A percentile compares a stretch with the other conserved stretches of the same genome.
These are phyloP conservation scores for Ophiostoma pallidulum DNA, from an alignment of 2,329 filamentous ascomycete genomes.

Conservation along the genomic window DNA sequence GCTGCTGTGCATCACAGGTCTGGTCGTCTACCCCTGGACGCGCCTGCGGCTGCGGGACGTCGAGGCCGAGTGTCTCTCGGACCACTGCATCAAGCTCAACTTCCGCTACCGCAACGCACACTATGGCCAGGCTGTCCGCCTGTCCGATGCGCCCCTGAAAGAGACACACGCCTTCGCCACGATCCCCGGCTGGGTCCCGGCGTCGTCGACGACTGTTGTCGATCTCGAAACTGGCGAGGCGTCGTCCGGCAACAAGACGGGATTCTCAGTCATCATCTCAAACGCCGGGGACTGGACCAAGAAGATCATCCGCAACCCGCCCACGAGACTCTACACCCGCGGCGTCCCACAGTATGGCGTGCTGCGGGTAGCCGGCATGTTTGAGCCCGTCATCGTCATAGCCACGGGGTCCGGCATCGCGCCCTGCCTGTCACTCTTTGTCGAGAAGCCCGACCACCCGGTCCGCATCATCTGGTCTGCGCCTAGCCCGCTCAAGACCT, in stretches of 20 bases:
- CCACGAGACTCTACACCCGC: constrained; percentile 48
- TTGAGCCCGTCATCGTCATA: constrained; percentile 47
- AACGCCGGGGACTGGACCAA: constrained; percentile 58
- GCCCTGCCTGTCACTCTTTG: constrained; percentile 48
- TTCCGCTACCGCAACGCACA: constrained; percentile 55
- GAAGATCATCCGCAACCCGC: constrained; percentile 43
- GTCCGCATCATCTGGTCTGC: constrained; percentile 29
- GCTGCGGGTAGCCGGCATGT: constrained; percentile 47
- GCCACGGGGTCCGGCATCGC: constrained; percentile 57
- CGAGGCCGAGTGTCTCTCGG: constrained; percentile 55
- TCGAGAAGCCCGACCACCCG: constrained; percentile 30
- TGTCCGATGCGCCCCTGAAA: constrained; percentile 52
- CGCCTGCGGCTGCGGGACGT: constrained; percentile 60
- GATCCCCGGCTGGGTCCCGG: constrained; percentile 46
- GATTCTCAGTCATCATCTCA: constrained; percentile 55
- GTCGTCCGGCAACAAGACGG: constrained; percentile 27
- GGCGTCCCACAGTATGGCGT: constrained; percentile 51
- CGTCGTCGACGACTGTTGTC: not conserved
- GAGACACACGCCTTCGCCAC: constrained; percentile 74
- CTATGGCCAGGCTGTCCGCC: constrained; percentile 46
- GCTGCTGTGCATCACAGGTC: constrained; percentile 51
- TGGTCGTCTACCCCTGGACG: constrained; percentile 64
- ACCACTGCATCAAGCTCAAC: constrained; percentile 62
- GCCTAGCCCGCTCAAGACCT: constrained; percentile 25
- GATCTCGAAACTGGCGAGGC: not conserved